These are phyloP conservation scores for Anisodus acutangulus DNA, from an alignment of 257 asterid genomes.

Conservation along the genomic window DNA sequence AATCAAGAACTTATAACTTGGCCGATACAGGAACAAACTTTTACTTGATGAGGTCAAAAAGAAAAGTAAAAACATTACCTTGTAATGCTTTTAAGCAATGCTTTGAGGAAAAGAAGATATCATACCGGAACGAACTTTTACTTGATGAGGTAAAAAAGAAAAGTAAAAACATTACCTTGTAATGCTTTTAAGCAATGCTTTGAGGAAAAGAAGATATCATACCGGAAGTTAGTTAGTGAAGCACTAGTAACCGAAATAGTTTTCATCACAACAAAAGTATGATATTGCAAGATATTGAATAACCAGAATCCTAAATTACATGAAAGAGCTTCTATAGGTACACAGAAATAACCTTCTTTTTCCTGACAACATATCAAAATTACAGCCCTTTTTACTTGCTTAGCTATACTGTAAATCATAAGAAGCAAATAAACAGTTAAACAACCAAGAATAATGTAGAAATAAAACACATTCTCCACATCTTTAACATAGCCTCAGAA, in stretches of 20 bases:
- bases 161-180: background rate
- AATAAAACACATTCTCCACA: background rate
- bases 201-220: background rate
- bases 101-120: background rate
- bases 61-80: background rate
- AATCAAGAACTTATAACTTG: background rate
- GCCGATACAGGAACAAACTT: background rate
- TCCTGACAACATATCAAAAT: constrained; percentile 9
- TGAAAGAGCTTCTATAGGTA: background rate
- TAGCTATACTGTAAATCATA: background rate
- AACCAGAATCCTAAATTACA: background rate
- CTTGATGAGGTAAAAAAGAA: background rate
- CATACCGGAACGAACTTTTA: background rate
- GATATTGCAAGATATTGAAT: background rate
- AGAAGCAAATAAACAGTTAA: background rate
- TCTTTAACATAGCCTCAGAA: background rate
- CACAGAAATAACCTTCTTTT: background rate
- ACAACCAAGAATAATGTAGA: background rate
- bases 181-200: background rate
- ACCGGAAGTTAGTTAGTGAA: background rate
- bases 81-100: background rate
- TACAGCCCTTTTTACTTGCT: background rate
- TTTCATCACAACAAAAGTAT: background rate
- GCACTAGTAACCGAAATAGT: background rate
- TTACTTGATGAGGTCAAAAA: background rate